Evolutionary conservation across 345 rosid genomes (phyloP), one percentile per base, ranked within the genome.

Genomic region (Eucalyptus caleyi): DNA sequence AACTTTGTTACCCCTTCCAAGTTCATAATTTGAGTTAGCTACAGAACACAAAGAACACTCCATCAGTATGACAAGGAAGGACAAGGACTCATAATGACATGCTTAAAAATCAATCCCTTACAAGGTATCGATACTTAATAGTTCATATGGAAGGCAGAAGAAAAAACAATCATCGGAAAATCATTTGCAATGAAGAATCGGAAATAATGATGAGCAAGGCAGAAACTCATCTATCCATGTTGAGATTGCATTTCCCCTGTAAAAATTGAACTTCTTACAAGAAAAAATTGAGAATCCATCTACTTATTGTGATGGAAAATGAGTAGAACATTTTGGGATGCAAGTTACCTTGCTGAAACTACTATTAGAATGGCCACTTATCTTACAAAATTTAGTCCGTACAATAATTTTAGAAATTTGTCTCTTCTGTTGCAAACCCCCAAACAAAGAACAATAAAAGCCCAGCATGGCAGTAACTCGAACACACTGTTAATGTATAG

Each of bases 21-120:
- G 98, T 94, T 96, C 99, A 92, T 94, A 95, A 92, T 97, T 97
- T 34, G 99, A 95, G 92, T 97, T 97, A 81, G 99, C 98, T 96
- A 91, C 86, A 47, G 72, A 90, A 80, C 86, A 87, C 49, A 51
- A 80, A 8, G 81, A 88, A 77, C 65, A 65, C 82, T 49, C 42
- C 86, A 80, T 50, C 72, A 88, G 51, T 60, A 23, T 89, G 6
- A 54, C 18, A 6, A 59, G 37, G 59, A 45, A 59, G 27, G 30
- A 45, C 88, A 37, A 86, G 56, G 21, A 21, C 85, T 77, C 85
- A 77, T 37, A 77, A 77, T 44, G 42, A 40, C 26, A 0, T 40
- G 16, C 83, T 77, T 77, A 21, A 77, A 77, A 77, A n/a, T 15
- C 77, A 65, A 65, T 65, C 77, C 81, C 42, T 34, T 34, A 2